A percentile compares a stretch with the other conserved stretches of the same genome.
These are phyloP conservation scores for Pharnaceum exiguum DNA, from an alignment of 148 eudicot species.

Conservation along the genomic window DNA sequence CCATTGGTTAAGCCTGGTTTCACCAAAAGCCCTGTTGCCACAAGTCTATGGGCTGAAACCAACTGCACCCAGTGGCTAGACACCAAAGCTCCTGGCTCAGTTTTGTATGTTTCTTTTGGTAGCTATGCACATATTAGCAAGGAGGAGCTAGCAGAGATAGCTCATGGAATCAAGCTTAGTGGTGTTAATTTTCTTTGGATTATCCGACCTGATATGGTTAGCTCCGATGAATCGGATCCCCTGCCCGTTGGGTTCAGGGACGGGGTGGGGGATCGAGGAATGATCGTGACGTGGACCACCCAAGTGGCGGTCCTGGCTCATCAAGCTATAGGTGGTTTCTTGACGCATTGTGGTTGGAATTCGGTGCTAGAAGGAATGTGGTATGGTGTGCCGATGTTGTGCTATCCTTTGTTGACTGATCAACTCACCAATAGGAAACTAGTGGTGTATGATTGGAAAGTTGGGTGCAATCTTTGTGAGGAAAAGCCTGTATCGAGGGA, in stretches of 20 bases:
- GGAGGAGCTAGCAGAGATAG: constrained; percentile 28
- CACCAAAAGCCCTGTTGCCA: constrained; percentile 36
- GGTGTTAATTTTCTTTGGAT: constrained; percentile 47
- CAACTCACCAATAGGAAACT: background rate
- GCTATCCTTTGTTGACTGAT: background rate
- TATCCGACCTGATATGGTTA: constrained; percentile 30
- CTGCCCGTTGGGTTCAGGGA: background rate
- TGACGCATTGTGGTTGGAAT: background rate
- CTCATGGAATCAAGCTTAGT: constrained; percentile 38
- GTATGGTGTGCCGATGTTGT: background rate
- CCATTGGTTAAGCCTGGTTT: constrained; percentile 40
- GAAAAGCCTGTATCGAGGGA: background rate
- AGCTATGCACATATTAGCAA: constrained; percentile 45
- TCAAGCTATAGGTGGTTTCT: background rate
- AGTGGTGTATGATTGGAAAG: background rate
- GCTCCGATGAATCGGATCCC: background rate
- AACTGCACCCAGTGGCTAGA: constrained; percentile 53
- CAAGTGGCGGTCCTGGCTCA: background rate
- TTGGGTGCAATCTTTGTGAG: background rate
- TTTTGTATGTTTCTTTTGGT: constrained; percentile 56
- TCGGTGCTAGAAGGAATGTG: background rate
- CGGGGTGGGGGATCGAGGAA: background rate
- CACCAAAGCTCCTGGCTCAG: constrained; percentile 38
- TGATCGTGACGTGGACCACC: background rate
- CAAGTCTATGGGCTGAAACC: constrained; percentile 54